Percentiles rank a stretch among this genome's conserved stretches.
These are phyloP conservation scores for Isabelozyma pseudorhagii DNA, from an alignment of 805 yeast genomes.

Conservation along the genomic window DNA sequence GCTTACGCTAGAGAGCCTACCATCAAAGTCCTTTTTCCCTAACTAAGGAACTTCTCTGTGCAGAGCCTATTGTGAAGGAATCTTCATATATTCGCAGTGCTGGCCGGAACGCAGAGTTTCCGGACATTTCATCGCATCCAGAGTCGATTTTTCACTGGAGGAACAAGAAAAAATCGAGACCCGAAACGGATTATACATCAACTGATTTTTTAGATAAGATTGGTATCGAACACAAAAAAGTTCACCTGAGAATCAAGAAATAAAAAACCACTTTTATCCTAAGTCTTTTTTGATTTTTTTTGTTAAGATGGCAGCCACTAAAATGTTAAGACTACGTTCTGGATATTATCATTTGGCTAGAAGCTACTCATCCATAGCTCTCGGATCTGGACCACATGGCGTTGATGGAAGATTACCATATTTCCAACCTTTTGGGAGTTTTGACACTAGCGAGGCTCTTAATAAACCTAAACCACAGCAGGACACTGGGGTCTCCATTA, in stretches of 20 bases:
- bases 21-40: too few relatives aligned
- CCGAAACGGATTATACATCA: not conserved
- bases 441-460: not conserved
- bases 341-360: not conserved
- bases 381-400: conserved; percentile 31
- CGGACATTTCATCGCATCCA: not conserved
- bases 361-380: not conserved
- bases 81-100: too few relatives aligned
- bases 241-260: not conserved
- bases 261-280: too few relatives aligned
- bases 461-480: not conserved
- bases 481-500: conserved; percentile 33
- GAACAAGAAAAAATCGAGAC: not conserved
- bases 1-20: too few relatives aligned
- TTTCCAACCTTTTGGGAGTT: not conserved
- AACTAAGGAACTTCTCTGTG: too few relatives aligned
- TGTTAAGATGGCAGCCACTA: too few relatives aligned
- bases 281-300: too few relatives aligned
- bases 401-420: conserved; percentile 35
- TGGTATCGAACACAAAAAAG: not conserved
- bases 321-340: not conserved
- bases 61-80: too few relatives aligned
- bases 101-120: not conserved
- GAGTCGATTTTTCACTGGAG: not conserved
- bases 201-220: not conserved